Base-by-base conservation (phyloP, 768 basidiomycete genomes). In the Crepidotus variabilis region DNA sequence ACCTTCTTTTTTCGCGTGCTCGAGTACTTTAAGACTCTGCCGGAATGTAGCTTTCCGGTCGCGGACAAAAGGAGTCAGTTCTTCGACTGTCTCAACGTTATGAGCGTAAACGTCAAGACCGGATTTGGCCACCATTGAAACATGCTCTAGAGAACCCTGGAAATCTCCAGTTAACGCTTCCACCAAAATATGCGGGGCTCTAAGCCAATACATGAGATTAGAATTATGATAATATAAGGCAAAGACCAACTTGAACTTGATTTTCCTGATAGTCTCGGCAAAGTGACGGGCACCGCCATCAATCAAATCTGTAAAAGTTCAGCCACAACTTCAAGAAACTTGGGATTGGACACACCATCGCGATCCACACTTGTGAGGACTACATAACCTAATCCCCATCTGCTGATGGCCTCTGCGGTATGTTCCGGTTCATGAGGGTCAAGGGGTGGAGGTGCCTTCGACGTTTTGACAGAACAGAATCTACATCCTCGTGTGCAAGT, bases 91-190 rank as follows among this genome's bases (percentile, higher is more conserved):
- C 73, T 99, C 97, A 48, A 98, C 75, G 69, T 99, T 98, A 73
- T 99, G 97, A 1, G 97, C 97, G 66, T 94, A 99, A 11, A 99
- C 97, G 67, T 98, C 97, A 16, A 99, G 77, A 2, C 97, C 97
- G 0, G 95, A 97, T 57, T 84, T 84, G 2, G 97, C 97, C 22
- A 99, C 92, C 9, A 85, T 61, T 1, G 87, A 82, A 23, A 97
- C 90, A 51, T 87, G 83, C 9, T 86, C 79, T 48, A 90, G 68
- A 46, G 81, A 81, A 16, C 93, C 95, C 16, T 84, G 84, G 71
- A 98, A 98, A 71, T 99, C 97, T 13, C 92, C 92, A 1, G 96
- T 97, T 46, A 99, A 77, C 2, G 96, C 96, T 75, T 99, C 97
- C 9, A 99, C 93, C 7, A 98, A 85, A 60, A 96, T 98, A 32